Evolutionary conservation across 345 rosid species (phyloP), one percentile per base, ranked within the genome.

Genomic region (Citrus australasica): DNA sequence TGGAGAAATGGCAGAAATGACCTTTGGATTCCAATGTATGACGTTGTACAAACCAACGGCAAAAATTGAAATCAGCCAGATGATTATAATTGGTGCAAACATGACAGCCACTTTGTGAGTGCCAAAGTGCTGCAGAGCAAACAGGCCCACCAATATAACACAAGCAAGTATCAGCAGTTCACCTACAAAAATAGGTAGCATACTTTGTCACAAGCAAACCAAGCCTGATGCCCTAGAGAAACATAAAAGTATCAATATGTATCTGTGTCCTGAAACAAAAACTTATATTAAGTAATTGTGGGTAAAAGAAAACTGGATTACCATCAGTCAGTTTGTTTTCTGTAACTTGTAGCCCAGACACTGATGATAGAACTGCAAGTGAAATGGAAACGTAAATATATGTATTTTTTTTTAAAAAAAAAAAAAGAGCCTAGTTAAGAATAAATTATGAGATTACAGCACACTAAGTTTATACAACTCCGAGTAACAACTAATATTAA

Each of bases 121-220:
- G 79, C 98, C 98, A 87, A 73, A 88, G 82, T 95, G 98, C 82
- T 95, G 98, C 80, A 95, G 89, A 68, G 98, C 98, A 89, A 93
- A 95, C 76, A 95, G 83, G 83, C 97, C 98, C 76, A 93, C 92
- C 92, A 95, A 85, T 82, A 95, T 87, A 88, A 90, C 88, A 83
- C 95, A 95, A 48, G 94, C 90, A 81, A 95, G 80, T 89, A 92
- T 67, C 73, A 92, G 73, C 27, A 90, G 58, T 85, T 85, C 88
- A 69, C 90, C 98, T 95, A 80, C 82, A 84, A 76, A 40, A 80
- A 56, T 24, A 67, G 64, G 59, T 56, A 80, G 61, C 59, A 69
- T 69, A 61, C 55, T 70, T 42, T 5, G 33, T 83, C 71, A 62
- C 67, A 78, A 76, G 22, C 14, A 76, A 81, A 78, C 55, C 38